Evolutionary conservation across 2,329 filamentous ascomycete genomes (phyloP).

Genomic region (Aspergillus floridensis): DNA sequence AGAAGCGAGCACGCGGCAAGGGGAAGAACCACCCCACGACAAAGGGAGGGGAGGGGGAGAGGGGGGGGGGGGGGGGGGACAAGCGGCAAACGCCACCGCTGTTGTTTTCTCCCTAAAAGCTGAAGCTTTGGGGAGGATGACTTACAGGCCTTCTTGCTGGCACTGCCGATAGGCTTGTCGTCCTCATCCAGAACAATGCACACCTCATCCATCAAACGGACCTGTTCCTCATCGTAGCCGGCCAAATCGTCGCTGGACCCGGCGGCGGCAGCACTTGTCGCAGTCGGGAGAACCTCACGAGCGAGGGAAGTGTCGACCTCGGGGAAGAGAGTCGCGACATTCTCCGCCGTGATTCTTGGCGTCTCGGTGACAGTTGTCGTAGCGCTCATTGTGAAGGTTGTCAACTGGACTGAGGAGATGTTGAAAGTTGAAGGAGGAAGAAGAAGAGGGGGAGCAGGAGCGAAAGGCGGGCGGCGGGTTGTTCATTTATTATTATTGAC

Average conservation of each 20-base stretch:
- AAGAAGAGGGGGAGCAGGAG: background rate
- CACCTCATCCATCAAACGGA: conserved; percentile 96
- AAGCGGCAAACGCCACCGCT: background rate
- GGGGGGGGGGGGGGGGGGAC: too few relatives aligned
- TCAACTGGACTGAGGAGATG: background rate
- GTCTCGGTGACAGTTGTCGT: conserved; percentile 50
- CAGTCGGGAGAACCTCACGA: conserved; percentile 49
- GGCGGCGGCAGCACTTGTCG: conserved; percentile 28
- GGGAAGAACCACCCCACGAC: too few relatives aligned
- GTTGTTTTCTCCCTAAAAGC: background rate
- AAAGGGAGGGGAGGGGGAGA: too few relatives aligned
- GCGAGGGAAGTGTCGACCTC: conserved; percentile 67
- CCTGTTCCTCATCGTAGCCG: conserved; percentile 96
- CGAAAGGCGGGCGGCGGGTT: background rate
- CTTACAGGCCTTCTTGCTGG: conserved; percentile 96
- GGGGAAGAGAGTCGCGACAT: conserved; percentile 83
- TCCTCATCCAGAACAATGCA: conserved; percentile 96
- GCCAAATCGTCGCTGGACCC: conserved; percentile 67
- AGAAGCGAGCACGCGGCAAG: too few relatives aligned
- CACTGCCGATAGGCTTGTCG: conserved; percentile 88
- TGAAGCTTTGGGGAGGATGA: conserved; percentile 20
- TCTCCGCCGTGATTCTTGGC: conserved; percentile 75
- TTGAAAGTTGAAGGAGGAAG: background rate
- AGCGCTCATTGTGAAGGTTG: conserved; percentile 37
- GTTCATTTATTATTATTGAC: background rate